phyloP scores from a whole-genome alignment of 495 filamentous ascomycete species.

The Aspergillus sparsus region DNA sequence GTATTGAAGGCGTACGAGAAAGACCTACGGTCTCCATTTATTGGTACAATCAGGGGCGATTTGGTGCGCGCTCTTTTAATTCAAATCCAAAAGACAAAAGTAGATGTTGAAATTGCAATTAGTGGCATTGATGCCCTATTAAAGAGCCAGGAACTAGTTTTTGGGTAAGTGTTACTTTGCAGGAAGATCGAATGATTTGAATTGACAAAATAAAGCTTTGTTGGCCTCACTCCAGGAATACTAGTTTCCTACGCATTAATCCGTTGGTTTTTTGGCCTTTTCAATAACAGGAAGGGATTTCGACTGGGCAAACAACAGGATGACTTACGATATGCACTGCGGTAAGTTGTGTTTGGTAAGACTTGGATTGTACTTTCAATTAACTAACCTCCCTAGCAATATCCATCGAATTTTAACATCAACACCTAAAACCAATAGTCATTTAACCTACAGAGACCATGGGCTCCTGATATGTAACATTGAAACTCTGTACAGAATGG shows the following conservation, averaged over 20 bases:
- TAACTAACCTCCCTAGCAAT: conserved; percentile 49
- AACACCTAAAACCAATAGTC: conserved; percentile 61
- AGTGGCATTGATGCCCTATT: conserved; percentile 89
- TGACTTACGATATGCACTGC: conserved; percentile 68
- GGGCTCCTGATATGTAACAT: conserved; percentile 88
- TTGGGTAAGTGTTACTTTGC: conserved; percentile 57
- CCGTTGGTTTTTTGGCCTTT: conserved; percentile 66
- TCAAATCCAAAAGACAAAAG: conserved; percentile 98
- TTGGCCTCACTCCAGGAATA: conserved; percentile 87
- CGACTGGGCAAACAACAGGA: conserved; percentile 59
- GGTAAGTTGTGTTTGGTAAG: conserved; percentile 43
- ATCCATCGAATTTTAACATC: conserved; percentile 78
- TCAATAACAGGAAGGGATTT: conserved; percentile 68
- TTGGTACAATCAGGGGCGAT: conserved; percentile 78
- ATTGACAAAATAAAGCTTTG: conserved; percentile 58
- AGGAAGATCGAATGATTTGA: background rate
- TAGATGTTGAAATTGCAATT: conserved; percentile 94
- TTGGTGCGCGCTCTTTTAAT: conserved; percentile 89
- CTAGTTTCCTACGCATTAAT: conserved; percentile 75
- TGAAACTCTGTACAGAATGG: conserved; percentile 70
- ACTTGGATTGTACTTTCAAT: background rate
- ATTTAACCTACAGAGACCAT: conserved; percentile 84
- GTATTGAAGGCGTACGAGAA: conserved; percentile 88
- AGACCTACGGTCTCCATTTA: conserved; percentile 76
- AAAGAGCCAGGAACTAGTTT: conserved; percentile 95